phyloP scores from a whole-genome alignment of 2,329 filamentous ascomycete species.

The Trichoderma atroviride region DNA sequence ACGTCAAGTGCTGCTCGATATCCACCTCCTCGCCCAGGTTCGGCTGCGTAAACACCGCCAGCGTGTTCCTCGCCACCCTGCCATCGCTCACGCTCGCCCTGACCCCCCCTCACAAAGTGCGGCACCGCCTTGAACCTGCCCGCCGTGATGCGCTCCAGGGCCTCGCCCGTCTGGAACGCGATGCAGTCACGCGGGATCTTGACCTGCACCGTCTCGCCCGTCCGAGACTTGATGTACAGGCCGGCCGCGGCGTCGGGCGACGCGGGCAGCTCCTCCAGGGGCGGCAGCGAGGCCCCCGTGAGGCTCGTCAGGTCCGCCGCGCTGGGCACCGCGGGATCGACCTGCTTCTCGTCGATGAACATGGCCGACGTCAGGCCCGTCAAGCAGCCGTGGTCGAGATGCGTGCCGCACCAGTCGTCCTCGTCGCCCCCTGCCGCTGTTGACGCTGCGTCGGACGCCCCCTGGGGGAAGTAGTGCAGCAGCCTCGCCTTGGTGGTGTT shows the following conservation, averaged over 20 bases:
- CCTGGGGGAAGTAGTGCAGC: slow-evolving; percentile 86
- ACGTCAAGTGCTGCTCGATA: slow-evolving; percentile 65
- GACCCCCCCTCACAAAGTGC: slow-evolving; percentile 88
- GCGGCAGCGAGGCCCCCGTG: slow-evolving; percentile 42
- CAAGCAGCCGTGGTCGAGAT: slow-evolving; percentile 89
- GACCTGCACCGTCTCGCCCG: slow-evolving; percentile 83
- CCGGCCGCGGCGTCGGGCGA: slow-evolving; percentile 85
- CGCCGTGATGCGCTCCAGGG: slow-evolving; percentile 85
- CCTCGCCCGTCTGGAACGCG: slow-evolving; percentile 94
- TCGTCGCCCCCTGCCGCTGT: slow-evolving; percentile 51
- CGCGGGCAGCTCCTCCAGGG: slow-evolving; percentile 69
- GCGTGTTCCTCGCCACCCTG: slow-evolving; percentile 76
- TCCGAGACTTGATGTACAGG: slow-evolving; percentile 89
- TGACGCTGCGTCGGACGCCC: slow-evolving; percentile 34
- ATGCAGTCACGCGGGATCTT: slow-evolving; percentile 89
- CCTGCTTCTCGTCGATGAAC: slow-evolving; percentile 79
- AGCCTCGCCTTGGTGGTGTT: slow-evolving; percentile 88
- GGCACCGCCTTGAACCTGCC: slow-evolving; percentile 92
- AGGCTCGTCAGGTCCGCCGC: slow-evolving; percentile 26
- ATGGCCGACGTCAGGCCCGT: slow-evolving; percentile 94
- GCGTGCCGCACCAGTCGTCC: slow-evolving; percentile 93
- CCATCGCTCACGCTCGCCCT: slow-evolving; percentile 55
- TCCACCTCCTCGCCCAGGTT: slow-evolving; percentile 83
- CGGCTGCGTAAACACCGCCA: slow-evolving; percentile 96
- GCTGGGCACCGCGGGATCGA: slow-evolving; percentile 41